These are phyloP conservation scores for Mariannaea elegans DNA, from an alignment of 2,329 filamentous ascomycete species.

Conservation along the genomic window DNA sequence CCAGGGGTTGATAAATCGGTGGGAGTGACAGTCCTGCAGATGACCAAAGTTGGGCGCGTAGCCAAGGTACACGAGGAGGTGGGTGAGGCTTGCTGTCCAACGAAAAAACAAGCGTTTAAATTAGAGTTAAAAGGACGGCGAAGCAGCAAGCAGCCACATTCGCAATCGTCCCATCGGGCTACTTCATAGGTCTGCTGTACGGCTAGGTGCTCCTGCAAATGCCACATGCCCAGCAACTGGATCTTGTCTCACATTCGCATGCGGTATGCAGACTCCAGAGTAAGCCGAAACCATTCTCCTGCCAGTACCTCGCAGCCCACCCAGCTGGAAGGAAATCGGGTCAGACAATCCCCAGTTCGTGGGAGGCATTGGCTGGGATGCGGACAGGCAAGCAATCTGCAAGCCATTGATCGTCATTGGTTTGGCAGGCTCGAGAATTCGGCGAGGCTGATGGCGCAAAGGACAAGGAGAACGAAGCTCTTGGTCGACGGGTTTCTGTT, in stretches of 20 bases:
- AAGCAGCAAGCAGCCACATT: background rate
- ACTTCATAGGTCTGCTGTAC: background rate
- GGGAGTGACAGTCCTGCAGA: no score
- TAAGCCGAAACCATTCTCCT: no score
- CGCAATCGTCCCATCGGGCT: no score
- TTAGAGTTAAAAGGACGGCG: conserved; percentile 4
- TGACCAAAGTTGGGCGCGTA: no score
- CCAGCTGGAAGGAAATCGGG: background rate
- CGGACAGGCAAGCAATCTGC: background rate
- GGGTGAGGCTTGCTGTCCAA: background rate
- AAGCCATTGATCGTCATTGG: background rate
- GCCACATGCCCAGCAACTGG: no score
- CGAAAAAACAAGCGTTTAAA: conserved; percentile 1
- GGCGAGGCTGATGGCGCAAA: no score
- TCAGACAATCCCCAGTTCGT: background rate
- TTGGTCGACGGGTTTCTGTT: no score
- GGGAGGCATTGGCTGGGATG: background rate
- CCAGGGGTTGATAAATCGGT: background rate
- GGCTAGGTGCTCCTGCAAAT: background rate
- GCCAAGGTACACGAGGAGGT: no score
- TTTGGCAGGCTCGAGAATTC: no score
- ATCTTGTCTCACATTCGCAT: background rate
- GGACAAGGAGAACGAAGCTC: no score
- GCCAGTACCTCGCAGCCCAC: background rate
- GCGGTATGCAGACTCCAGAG: no score